phyloP scores from a whole-genome alignment of 225 moss, liverwort and hornwort genomes.

The Straminergon stramineum region DNA sequence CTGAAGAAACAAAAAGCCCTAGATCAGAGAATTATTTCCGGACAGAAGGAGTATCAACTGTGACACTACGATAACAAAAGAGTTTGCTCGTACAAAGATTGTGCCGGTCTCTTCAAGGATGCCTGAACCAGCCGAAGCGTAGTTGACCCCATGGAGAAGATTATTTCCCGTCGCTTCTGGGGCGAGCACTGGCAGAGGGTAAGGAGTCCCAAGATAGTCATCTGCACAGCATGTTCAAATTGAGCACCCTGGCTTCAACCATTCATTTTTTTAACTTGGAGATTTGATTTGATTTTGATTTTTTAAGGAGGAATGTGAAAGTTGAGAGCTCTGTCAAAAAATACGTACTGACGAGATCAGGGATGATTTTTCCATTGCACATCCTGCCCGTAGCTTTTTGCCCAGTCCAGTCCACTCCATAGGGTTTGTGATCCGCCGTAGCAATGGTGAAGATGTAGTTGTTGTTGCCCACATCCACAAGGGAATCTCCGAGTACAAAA shows the following conservation, averaged over 20 bases:
- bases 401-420: slow-evolving; percentile 48
- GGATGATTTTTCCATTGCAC: slow-evolving; percentile 47
- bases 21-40: not conserved
- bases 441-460: slow-evolving; percentile 59
- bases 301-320: not conserved
- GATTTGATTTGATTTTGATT: not conserved
- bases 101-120: slow-evolving; percentile 32
- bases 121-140: slow-evolving; percentile 43
- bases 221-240: slow-evolving; percentile 4
- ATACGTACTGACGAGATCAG: slow-evolving; percentile 38
- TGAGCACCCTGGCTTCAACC: not conserved
- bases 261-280: not conserved
- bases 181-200: slow-evolving; percentile 33
- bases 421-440: slow-evolving; percentile 51
- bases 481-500: slow-evolving; percentile 47
- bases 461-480: slow-evolving; percentile 85
- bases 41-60: not conserved
- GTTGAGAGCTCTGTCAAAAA: not conserved
- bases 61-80: not conserved
- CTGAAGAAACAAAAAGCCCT: not conserved
- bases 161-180: slow-evolving; percentile 19
- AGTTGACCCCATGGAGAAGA: slow-evolving; percentile 34
- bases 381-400: slow-evolving; percentile 59
- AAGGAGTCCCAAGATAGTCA: slow-evolving; percentile 36
- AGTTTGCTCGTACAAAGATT: slow-evolving; percentile 20